Base-by-base conservation (phyloP, 805 yeast species). In the Wickerhamiella alocasiicola region DNA sequence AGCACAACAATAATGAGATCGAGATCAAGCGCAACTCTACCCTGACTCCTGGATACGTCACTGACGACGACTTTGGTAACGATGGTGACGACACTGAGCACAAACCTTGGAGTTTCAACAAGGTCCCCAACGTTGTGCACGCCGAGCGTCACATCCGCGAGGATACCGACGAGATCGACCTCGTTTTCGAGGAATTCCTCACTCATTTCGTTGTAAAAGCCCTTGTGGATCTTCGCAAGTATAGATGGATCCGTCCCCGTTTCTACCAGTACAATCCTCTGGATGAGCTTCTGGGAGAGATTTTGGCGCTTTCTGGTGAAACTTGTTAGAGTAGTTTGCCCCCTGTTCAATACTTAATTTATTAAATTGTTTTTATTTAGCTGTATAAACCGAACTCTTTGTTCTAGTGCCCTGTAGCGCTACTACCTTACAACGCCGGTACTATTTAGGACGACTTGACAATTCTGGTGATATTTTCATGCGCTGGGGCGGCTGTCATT, bases 81-180 rank as follows among this genome's bases (percentile, higher is more conserved):
- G 75, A 76, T 46, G 98, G 98, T 17, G 98, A 91, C 55, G 98
- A 65, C 64, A 68, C 84, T 29, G 50, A 74, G 44, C 87, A 81
- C 61, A 64, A 61, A 43, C 70, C 81, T 1, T 70, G 79, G 35
- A 62, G 63, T 0, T 63, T 67, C 44, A 78, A 70, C 55, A 70
- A 67, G 5, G 65, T 84, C 3, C 95, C 97, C 7, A 88, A 84
- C 52, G 93, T 82, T 11, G 73, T 88, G 18, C 79, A 73, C 48
- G 62, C 80, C 3, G 44, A 48, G 13, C 46, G 47, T 23, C 46
- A 45, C 48, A 56, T 51, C 3, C 47, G 50, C 11, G 54, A 53
- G 6, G 40, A 45, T 2, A 53, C 56, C 3, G 56, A 50, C 9
- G 51, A 52, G 3, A 75, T 81, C 4, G 88, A 84, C 52, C 68